Conservation (phyloP, 768 basidiomycete species). For the Favolaschia claudopus region DNA sequence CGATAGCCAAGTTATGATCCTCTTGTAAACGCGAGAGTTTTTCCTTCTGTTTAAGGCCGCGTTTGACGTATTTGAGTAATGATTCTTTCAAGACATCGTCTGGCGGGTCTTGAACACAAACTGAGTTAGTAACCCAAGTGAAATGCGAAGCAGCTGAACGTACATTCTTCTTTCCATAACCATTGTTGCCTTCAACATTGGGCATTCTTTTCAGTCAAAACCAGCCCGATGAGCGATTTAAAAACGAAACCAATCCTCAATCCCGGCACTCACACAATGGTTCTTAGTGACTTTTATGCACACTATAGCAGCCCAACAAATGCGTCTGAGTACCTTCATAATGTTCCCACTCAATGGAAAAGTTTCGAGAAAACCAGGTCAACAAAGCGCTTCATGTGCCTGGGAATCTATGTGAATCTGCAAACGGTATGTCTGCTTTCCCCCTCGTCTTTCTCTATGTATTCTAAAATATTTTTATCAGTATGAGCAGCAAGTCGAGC, state of each 20-base stretch:
- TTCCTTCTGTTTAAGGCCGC: not conserved
- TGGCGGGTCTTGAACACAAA: not conserved
- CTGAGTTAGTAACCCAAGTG: not conserved
- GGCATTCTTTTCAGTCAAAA: not conserved
- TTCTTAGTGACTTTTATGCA: not conserved
- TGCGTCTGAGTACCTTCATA: not conserved
- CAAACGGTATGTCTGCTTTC: not conserved
- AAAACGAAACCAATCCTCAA: not conserved
- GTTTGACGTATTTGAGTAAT: not conserved
- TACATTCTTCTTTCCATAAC: too few relatives aligned
- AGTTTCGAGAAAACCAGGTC: not conserved
- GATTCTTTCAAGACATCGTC: slow-evolving; percentile 3
- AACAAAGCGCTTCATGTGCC: not conserved
- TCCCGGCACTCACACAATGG: not conserved
- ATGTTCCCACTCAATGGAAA: not conserved
- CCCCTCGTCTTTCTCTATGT: too few relatives aligned
- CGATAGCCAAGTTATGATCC: not conserved
- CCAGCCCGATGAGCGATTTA: too few relatives aligned
- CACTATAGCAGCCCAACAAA: not conserved
- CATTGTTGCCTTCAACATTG: not conserved
- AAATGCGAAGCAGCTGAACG: too few relatives aligned
- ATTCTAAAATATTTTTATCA: too few relatives aligned
- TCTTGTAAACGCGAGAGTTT: not conserved
- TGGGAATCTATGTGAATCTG: not conserved
- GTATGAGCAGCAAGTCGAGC: too few relatives aligned